Evolutionary conservation across 1,139 yeast genomes (phyloP), one percentile per base, ranked within the genome.

Genomic region (Taphrina communis): DNA sequence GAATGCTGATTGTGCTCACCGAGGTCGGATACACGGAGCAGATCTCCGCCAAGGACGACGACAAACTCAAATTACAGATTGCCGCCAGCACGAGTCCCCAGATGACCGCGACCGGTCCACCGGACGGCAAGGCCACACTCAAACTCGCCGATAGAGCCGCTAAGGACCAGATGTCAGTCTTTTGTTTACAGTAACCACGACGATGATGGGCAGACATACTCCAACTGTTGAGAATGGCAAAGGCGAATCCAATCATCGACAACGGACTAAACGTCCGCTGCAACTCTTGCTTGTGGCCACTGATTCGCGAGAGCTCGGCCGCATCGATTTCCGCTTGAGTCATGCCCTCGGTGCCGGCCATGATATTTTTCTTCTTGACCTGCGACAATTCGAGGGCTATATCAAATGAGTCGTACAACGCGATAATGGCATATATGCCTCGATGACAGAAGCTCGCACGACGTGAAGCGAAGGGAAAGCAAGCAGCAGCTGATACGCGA

Each of bases 21-120:
- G 88, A 83, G 6, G 91, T 87, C 67, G 92, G 92, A 75, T 85
- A 85, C 21, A 89, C 83, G 25, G 88, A 83, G 1, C 89, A 88
- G 69, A 87, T 80, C 73, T 87, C 87, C 31, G 89, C 84, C 83
- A 88, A 19, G 77, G 78, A 42, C 12, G 63, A 53, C 6, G 63
- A 51, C 19, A 65, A 46, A 72, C 38, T 81, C 72, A 53, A 80
- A 21, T 59, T 57, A 44, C 65, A 60, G n/a, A 56, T 46, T 41
- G 66, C 61, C 31, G 57, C 71, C n/a, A 69, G 39, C 6, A 69
- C 50, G 51, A 69, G 68, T 4, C 69, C 65, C 69, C 69, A 69
- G 14, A 69, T 50, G 21, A 61, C 66, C 6, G 69, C 55, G 14
- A 61, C 67, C 6, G 71, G 67, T 8, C 71, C 71, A 11, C 71